Percentiles rank a stretch among this genome's conserved stretches.
Evolutionary conservation across 1,139 yeast genomes (phyloP).

Genomic region (Barnettozyma hawaiiensis): DNA sequence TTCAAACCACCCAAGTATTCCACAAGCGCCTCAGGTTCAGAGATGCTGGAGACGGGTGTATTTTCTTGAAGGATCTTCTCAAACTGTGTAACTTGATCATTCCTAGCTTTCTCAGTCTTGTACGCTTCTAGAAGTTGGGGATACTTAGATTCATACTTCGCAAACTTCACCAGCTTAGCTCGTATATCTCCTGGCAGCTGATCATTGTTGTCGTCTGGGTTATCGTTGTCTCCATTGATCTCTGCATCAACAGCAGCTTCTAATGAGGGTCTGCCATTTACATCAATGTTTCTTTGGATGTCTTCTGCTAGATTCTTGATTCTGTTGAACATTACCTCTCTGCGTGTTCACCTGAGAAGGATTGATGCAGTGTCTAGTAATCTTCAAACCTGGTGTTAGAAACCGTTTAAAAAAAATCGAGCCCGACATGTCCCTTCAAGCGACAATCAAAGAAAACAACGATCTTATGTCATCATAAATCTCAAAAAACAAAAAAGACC

Average conservation of each 20-base stretch:
- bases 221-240: not conserved
- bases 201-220: not conserved
- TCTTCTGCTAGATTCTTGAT: slow-evolving; percentile 65
- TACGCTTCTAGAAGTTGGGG: slow-evolving; percentile 80
- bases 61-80: slow-evolving; percentile 70
- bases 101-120: slow-evolving; percentile 68
- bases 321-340: slow-evolving; percentile 48
- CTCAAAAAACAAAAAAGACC: no score
- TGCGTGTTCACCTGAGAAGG: not conserved
- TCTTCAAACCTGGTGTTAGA: not conserved
- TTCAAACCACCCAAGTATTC: slow-evolving; percentile 64
- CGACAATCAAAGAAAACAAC: no score
- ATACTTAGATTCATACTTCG: slow-evolving; percentile 84
- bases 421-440: no score
- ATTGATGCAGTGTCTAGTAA: not conserved
- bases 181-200: slow-evolving; percentile 44
- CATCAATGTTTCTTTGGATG: slow-evolving; percentile 33
- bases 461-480: no score
- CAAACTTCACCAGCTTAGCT: slow-evolving; percentile 67
- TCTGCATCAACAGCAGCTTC: not conserved
- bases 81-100: slow-evolving; percentile 55
- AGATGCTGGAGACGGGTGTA: slow-evolving; percentile 73
- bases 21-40: slow-evolving; percentile 59
- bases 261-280: slow-evolving; percentile 17
- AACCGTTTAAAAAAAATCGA: not conserved